Evolutionary conservation across 2,329 filamentous ascomycete species (phyloP).

Genomic region (Calonectria fujianensis): DNA sequence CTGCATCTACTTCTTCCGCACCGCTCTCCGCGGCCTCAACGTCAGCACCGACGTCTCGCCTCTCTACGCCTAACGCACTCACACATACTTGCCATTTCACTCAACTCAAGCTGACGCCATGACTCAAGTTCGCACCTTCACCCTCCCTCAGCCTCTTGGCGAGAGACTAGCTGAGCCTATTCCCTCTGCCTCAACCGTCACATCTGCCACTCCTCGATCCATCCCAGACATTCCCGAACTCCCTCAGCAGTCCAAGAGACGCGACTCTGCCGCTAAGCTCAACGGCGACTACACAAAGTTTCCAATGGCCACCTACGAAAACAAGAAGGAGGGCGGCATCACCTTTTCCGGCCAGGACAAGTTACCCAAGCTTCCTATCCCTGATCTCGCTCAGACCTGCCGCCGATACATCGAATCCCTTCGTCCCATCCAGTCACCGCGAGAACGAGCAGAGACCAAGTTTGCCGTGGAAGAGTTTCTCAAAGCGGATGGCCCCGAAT

Average conservation of each 20-base stretch:
- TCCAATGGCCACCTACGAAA: slow-evolving; percentile 73
- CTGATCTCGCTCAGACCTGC: slow-evolving; percentile 86
- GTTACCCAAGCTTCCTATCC: slow-evolving; percentile 93
- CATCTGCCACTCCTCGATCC: slow-evolving; percentile 63
- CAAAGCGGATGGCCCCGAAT: slow-evolving; percentile 84
- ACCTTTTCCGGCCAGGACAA: slow-evolving; percentile 94
- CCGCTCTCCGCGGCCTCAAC: slow-evolving; percentile 88
- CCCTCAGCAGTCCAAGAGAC: slow-evolving; percentile 44
- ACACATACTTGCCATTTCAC: slow-evolving; percentile 24
- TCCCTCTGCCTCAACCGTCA: slow-evolving; percentile 48
- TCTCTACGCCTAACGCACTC: slow-evolving; percentile 76
- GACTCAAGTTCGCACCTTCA: slow-evolving; percentile 64
- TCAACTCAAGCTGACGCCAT: slow-evolving; percentile 58
- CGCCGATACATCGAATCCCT: slow-evolving; percentile 87
- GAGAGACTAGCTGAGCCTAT: slow-evolving; percentile 75
- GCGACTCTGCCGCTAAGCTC: slow-evolving; percentile 50
- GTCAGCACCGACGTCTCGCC: slow-evolving; percentile 87
- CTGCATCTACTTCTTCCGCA: slow-evolving; percentile 95
- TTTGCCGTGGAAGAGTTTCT: slow-evolving; percentile 90
- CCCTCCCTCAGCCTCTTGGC: slow-evolving; percentile 82
- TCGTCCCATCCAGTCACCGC: slow-evolving; percentile 84
- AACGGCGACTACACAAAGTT: slow-evolving; percentile 62
- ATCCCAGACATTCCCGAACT: slow-evolving; percentile 60
- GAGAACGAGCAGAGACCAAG: slow-evolving; percentile 89
- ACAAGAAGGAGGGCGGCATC: slow-evolving; percentile 80